Base-by-base conservation (phyloP, 1,139 yeast genomes). In the Arxiozyma heterogenica region DNA sequence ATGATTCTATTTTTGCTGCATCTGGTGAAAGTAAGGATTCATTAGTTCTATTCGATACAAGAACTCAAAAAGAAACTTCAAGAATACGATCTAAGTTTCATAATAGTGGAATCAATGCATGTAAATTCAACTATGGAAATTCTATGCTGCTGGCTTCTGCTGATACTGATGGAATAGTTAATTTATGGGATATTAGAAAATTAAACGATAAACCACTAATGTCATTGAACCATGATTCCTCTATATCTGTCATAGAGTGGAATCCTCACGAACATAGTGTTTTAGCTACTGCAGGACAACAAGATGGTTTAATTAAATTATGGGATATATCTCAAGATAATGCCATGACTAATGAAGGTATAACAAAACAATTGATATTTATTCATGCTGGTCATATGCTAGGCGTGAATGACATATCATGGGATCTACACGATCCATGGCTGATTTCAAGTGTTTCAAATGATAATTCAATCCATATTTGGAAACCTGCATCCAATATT, bases 381-480 rank as follows among this genome's bases (percentile, higher is more conserved):
- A 76, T 80, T 41, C 98, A 94, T 68, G 88, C 86, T 15, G 98
- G 98, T 0, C 99, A 93, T 67, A 81, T 93, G 78, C 75, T 86
- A 54, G 91, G 94, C 23, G 87, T 93, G 18, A 84, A 86, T 63
- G 98, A 91, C 65, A 74, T 91, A 49, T 80, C 84, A 49, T 93
- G 98, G 98, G 87, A 90, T 56, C 80, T 83, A 1, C 83, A 82
- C 59, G 85, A 85, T 58, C 83, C 84, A 12, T 84, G 91, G 86
- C 77, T 88, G 71, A 63, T 91, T 48, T 86, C 93, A 9, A 83
- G 90, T 64, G 95, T 89, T 3, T 84, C 93, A 0, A 93, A 87
- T 64, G 98, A 93, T 65, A 93, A 93, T 66, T 81, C 95, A 4
- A 71, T 91, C 41, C 98, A 93, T 59, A 72, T 91, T 1, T 93